phyloP scores from a whole-genome alignment of 2,329 filamentous ascomycete species.

The Purpureocillium lavendulum region DNA sequence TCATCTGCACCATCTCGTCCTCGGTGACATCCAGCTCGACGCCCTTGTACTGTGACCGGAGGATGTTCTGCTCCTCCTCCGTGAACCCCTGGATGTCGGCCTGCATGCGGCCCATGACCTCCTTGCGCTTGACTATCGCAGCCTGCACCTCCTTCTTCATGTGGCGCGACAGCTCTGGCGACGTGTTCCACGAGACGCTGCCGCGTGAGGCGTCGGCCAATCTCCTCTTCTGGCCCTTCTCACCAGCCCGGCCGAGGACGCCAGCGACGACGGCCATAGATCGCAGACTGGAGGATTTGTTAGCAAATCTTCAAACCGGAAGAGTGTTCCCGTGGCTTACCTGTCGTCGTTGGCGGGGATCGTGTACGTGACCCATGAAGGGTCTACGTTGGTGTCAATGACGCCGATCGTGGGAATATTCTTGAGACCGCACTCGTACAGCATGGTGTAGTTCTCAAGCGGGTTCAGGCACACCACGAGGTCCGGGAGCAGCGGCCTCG shows the following conservation, averaged over 20 bases:
- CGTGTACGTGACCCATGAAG: conserved; percentile 89
- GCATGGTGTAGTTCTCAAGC: conserved; percentile 78
- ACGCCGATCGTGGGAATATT: conserved; percentile 91
- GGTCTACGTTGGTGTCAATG: conserved; percentile 87
- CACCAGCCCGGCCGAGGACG: conserved; percentile 74
- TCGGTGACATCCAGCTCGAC: conserved; percentile 22
- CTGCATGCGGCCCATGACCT: conserved; percentile 27
- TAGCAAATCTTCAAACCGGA: conserved; percentile 10
- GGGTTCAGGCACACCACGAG: conserved; percentile 90
- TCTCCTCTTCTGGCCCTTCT: conserved; percentile 64
- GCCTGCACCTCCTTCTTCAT: conserved; percentile 23
- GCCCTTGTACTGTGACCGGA: conserved; percentile 16
- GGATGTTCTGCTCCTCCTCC: conserved; percentile 27
- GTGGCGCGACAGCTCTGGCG: conserved; percentile 31
- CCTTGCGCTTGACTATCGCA: conserved; percentile 22
- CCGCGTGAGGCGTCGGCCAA: conserved; percentile 54
- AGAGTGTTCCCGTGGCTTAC: conserved; percentile 31
- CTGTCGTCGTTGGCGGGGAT: conserved; percentile 97
- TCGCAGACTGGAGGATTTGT: conserved; percentile 53
- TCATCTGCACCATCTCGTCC: conserved; percentile 26
- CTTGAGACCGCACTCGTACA: conserved; percentile 84
- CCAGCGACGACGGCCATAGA: conserved; percentile 75
- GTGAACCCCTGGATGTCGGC: conserved; percentile 25
- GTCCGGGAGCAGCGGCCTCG: conserved; percentile 70
- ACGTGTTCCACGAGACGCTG: conserved; percentile 52